These are phyloP conservation scores for Backusella tarrabulga DNA, from an alignment of 192 early-diverging fungal species.

Conservation along the genomic window DNA sequence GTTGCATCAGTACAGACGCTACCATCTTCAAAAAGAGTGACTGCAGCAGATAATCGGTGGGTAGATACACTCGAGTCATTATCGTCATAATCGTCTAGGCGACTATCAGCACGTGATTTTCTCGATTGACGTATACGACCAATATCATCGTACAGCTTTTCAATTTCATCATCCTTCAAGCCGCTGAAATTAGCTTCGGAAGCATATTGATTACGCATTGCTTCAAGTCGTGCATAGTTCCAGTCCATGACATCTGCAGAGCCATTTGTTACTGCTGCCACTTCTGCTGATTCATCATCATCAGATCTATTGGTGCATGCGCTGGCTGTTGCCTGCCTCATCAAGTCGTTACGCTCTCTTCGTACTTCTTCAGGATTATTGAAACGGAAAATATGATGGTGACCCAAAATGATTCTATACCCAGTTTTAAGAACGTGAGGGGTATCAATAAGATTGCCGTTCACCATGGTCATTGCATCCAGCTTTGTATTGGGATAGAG, in stretches of 20 bases:
- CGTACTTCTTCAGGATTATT: slow-evolving; percentile 83
- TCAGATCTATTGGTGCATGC: neutral
- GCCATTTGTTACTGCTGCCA: slow-evolving; percentile 1
- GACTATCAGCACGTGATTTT: slow-evolving; percentile 50
- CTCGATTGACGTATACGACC: slow-evolving; percentile 47
- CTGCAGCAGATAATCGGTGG: slow-evolving; percentile 7
- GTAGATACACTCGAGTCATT: slow-evolving; percentile 7
- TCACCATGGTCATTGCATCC: slow-evolving; percentile 69
- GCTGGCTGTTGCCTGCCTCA: slow-evolving; percentile 8
- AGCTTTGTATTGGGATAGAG: slow-evolving; percentile 52
- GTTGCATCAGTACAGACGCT: slow-evolving; percentile 29
- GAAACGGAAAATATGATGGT: slow-evolving; percentile 81
- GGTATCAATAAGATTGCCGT: slow-evolving; percentile 63
- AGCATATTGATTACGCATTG: slow-evolving; percentile 48
- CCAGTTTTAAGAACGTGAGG: slow-evolving; percentile 62
- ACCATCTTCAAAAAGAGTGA: slow-evolving; percentile 23
- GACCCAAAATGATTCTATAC: slow-evolving; percentile 77
- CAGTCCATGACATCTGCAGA: slow-evolving; percentile 64
- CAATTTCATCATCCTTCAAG: slow-evolving; percentile 54
- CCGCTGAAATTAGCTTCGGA: slow-evolving; percentile 44
- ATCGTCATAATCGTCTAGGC: slow-evolving; percentile 25
- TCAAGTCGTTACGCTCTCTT: slow-evolving; percentile 48
- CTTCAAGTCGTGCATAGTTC: slow-evolving; percentile 74
- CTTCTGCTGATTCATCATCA: slow-evolving; percentile 22
- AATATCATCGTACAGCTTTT: slow-evolving; percentile 55